phyloP scores from a whole-genome alignment of 306 rosid genomes.

The Trichosanthes truncata region DNA sequence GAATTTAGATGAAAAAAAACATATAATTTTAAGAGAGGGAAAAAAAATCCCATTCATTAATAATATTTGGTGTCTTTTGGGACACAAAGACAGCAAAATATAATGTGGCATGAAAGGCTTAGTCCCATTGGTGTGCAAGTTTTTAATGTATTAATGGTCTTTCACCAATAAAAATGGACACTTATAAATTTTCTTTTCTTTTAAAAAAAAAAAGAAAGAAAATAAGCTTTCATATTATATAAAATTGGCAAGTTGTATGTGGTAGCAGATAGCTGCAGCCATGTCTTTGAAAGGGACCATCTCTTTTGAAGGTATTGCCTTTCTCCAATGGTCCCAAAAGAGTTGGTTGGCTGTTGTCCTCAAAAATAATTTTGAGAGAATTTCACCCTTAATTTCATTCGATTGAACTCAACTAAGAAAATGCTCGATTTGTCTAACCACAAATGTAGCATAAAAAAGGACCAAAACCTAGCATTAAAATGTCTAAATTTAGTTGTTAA shows the following conservation, averaged over 20 bases:
- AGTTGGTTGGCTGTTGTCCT: background rate
- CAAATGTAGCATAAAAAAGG: background rate
- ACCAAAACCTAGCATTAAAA: no score
- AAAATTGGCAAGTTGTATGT: background rate
- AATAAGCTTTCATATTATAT: background rate
- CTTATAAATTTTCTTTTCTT: background rate
- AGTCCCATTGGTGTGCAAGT: background rate
- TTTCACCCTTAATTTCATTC: background rate
- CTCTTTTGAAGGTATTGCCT: background rate
- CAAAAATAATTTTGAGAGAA: background rate
- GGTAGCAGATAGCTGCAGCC: background rate
- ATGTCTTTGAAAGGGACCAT: background rate
- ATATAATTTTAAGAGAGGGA: background rate
- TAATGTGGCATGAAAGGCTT: background rate
- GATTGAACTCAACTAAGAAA: background rate
- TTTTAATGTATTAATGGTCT: slow-evolving; percentile 2
- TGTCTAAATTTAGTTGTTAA: no score
- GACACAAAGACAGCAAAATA: slow-evolving; percentile 4
- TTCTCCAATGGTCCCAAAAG: background rate
- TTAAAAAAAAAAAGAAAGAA: background rate
- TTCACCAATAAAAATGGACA: slow-evolving; percentile 3
- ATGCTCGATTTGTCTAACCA: background rate
- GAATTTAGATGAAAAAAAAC: background rate
- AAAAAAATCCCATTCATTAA: background rate
- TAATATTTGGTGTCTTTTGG: background rate